Evolutionary conservation across 768 basidiomycete species (phyloP).

Genomic region (Mycena rebaudengoi): DNA sequence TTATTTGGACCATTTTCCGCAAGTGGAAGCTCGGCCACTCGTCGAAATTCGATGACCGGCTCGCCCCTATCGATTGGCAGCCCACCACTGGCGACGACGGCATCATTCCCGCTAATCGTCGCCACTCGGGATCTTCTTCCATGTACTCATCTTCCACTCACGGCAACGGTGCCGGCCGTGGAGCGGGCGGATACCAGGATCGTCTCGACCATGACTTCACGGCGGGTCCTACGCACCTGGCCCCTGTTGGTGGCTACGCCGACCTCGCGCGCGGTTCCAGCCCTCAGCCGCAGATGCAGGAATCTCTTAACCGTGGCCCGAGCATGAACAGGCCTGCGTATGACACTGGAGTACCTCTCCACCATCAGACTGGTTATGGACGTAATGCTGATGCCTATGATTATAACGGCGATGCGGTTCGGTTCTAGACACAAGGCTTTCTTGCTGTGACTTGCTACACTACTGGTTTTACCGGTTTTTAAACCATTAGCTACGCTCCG

Average conservation of each 20-base stretch:
- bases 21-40: conserved; percentile 92
- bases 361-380: conserved; percentile 62
- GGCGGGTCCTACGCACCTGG: conserved; percentile 61
- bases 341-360: conserved; percentile 67
- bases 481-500: conserved; percentile 21
- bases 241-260: conserved; percentile 82
- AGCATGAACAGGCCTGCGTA: conserved; percentile 58
- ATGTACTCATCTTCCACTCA: conserved; percentile 67
- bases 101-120: conserved; percentile 59
- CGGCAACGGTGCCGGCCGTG: conserved; percentile 29
- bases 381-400: conserved; percentile 46
- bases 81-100: conserved; percentile 64
- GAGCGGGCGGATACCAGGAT: conserved; percentile 39
- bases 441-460: background rate
- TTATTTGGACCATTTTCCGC: conserved; percentile 90
- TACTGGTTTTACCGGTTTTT: background rate
- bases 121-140: conserved; percentile 70
- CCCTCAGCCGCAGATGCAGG: conserved; percentile 72
- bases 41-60: conserved; percentile 80
- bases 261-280: conserved; percentile 81
- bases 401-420: conserved; percentile 36
- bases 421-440: conserved; percentile 21
- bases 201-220: conserved; percentile 82
- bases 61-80: conserved; percentile 91
- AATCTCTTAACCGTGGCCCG: conserved; percentile 54